Base-by-base conservation (phyloP, 805 yeast species). In the Danielia oregonensis region DNA sequence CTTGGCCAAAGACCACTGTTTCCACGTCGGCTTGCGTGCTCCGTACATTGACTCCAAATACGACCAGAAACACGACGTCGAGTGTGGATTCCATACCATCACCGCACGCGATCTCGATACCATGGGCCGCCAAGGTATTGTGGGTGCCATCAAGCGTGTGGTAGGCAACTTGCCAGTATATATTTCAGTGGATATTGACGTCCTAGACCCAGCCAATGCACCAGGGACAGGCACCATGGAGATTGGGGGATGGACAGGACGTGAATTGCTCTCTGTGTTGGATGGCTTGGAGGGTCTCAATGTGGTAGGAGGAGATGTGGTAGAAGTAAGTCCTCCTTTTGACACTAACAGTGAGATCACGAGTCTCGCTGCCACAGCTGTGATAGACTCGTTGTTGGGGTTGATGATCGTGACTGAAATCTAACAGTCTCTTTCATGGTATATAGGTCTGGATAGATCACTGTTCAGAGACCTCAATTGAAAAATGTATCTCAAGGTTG, bases 151-250 rank as follows among this genome's bases (percentile, higher is more conserved):
- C 17, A 64, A 57, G 32, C 40, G 54, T 4, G 43, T 55, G 2
- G 64, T 72, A 0, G 69, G 70, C 2, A 51, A 51, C 22, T 41
- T 51, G 11, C 74, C 74, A 2, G 75, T 68, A 2, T 71, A 72
- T 45, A 52, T 72, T 4, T 57, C 72, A 0, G 65, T 71, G 22
- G 76, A 72, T 53, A 70, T 77, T 29, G 87, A 80, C 51, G 83
- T 79, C 2, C 64, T 83, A 40, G 93, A 83, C 51, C 88, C 88
- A 0, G 77, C 83, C 4, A 61, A 68, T 32, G 86, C 86, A 3
- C 85, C 89, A 11, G 89, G 85, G 1, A 82, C 91, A 0, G 93
- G 93, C 7, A 83, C 93, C 4, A 74, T 81, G 46, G 93, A 83
- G 51, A 76, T 73, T 4, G 93, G 88, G 11, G 93, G 93, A 2